phyloP scores from a whole-genome alignment of 2,329 filamentous ascomycete genomes.

The Cladophialophora exuberans region DNA sequence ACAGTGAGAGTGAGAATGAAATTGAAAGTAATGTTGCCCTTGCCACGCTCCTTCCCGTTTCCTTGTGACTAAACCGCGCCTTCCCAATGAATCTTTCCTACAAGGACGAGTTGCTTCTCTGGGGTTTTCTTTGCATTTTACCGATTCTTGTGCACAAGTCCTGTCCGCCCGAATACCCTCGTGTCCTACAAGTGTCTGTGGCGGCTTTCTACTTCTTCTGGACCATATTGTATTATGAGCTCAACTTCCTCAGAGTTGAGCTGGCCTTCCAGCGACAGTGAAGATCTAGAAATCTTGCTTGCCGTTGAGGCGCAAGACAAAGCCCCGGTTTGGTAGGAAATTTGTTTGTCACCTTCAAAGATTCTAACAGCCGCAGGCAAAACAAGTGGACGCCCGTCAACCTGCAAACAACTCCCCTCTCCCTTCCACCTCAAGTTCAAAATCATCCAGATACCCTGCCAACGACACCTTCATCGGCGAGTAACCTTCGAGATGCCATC shows the following conservation, averaged over 20 bases:
- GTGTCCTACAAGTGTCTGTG: neutral
- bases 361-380: slow-evolving; percentile 9
- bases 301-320: neutral
- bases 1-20: no score
- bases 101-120: no score
- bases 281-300: neutral
- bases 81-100: no score
- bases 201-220: neutral
- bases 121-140: no score
- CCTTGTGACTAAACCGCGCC: no score
- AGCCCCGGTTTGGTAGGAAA: slow-evolving; percentile 1
- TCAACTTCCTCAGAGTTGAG: neutral
- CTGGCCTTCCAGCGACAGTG: neutral
- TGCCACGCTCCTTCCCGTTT: no score
- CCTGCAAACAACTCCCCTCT: neutral
- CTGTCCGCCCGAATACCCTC: neutral
- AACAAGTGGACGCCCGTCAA: slow-evolving; percentile 18
- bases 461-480: slow-evolving; percentile 3
- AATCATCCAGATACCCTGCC: no score
- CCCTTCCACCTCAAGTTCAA: neutral
- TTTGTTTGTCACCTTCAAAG: no score
- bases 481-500: slow-evolving; percentile 1
- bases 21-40: no score
- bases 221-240: neutral
- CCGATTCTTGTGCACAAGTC: no score